phyloP scores from a whole-genome alignment of 345 rosid species.

The Noccaea bulbosa region DNA sequence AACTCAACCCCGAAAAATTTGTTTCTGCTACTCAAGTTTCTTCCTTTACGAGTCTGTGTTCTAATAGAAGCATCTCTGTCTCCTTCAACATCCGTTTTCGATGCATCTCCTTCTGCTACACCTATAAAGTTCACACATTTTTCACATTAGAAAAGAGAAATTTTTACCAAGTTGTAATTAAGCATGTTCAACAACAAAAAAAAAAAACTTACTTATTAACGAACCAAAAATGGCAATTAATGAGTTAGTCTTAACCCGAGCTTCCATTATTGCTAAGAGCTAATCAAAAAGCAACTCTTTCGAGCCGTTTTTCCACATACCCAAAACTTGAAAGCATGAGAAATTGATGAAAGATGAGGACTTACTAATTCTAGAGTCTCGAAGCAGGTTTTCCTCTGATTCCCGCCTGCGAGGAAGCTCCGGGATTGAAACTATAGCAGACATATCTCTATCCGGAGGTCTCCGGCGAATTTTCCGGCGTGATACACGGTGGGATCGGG shows the following conservation, averaged over 20 bases:
- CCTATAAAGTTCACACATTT: conserved; percentile 35
- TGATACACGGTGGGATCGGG: conserved; percentile 36
- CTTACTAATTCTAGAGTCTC: conserved; percentile 56
- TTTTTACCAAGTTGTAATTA: background rate
- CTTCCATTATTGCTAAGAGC: background rate
- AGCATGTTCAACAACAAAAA: background rate
- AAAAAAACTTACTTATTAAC: background rate
- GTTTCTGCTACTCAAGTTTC: conserved; percentile 39
- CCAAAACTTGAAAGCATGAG: background rate
- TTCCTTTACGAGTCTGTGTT: conserved; percentile 49
- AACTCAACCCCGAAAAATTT: conserved; percentile 75
- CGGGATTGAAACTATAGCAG: conserved; percentile 43
- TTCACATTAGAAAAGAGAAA: background rate
- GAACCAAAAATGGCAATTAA: conserved; percentile 10
- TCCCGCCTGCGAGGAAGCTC: conserved; percentile 54
- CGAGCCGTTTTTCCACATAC: background rate
- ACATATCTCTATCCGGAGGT: conserved; percentile 42
- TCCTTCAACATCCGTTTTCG: conserved; percentile 48
- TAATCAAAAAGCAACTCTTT: background rate
- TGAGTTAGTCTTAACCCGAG: background rate
- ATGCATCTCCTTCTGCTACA: conserved; percentile 60
- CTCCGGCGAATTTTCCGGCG: conserved; percentile 39
- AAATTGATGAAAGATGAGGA: background rate
- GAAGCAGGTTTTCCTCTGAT: conserved; percentile 47
- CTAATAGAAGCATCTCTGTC: conserved; percentile 50